Conservation (phyloP, 208 protist species). For the Leishmania tropica region DNA sequence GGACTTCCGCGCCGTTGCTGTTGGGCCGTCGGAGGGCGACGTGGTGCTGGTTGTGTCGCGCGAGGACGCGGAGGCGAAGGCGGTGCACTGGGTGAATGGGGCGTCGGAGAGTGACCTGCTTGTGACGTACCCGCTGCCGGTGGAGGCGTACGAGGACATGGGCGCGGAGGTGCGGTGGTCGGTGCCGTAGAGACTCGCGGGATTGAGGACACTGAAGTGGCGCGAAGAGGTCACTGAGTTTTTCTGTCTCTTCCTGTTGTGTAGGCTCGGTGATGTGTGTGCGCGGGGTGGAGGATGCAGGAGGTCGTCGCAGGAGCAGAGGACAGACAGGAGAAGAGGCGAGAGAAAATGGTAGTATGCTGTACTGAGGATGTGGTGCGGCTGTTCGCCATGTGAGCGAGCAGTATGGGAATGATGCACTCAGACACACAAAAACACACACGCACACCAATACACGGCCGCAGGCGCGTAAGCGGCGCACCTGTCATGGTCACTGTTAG, state of each 20-base stretch:
- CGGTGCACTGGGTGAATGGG: constrained; percentile 49
- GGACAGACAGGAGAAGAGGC: neutral
- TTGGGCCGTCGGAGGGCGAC: constrained; percentile 19
- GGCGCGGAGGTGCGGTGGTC: constrained; percentile 30
- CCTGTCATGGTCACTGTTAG: no score
- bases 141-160: constrained; percentile 45
- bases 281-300: neutral
- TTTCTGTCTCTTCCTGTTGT: neutral
- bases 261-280: neutral
- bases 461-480: neutral
- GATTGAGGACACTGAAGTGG: neutral
- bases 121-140: constrained; percentile 47
- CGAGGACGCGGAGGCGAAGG: constrained; percentile 34
- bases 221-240: neutral
- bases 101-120: constrained; percentile 57
- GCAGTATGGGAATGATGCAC: neutral
- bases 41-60: constrained; percentile 38
- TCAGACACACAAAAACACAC: neutral
- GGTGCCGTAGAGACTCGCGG: neutral
- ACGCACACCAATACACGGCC: neutral
- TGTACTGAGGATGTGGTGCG: no score
- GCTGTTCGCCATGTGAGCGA: neutral
- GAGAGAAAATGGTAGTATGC: neutral
- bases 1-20: constrained; percentile 46
- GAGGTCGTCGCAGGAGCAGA: neutral